phyloP scores from a whole-genome alignment of 1,139 yeast species.

The Candida neerlandica region DNA sequence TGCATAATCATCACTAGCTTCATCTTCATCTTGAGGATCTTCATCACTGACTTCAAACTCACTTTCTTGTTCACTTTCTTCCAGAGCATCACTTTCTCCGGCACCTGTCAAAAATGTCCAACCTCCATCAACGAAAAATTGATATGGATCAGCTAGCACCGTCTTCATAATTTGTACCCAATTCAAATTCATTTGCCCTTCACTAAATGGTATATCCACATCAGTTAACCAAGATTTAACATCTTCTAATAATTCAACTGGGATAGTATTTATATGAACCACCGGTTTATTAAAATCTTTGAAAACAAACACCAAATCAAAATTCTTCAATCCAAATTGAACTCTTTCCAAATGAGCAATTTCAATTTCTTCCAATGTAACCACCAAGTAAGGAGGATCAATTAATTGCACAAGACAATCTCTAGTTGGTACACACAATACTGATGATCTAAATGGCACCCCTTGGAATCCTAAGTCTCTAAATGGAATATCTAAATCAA shows the following conservation, averaged over 20 bases:
- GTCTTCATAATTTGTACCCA: conserved; percentile 98
- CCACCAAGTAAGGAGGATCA: conserved; percentile 93
- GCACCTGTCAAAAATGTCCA: conserved; percentile 88
- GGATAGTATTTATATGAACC: conserved; percentile 91
- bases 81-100: conserved; percentile 64
- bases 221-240: conserved; percentile 96
- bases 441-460: conserved; percentile 95
- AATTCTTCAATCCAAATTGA: conserved; percentile 94
- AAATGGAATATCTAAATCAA: conserved; percentile 92
- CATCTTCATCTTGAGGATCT: conserved; percentile 78
- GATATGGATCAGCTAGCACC: conserved; percentile 87
- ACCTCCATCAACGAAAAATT: conserved; percentile 92
- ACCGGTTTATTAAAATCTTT: conserved; percentile 88
- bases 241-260: conserved; percentile 88
- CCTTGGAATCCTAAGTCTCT: conserved; percentile 97
- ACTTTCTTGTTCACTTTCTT: conserved; percentile 61
- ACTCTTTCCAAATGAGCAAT: conserved; percentile 96
- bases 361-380: conserved; percentile 89
- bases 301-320: conserved; percentile 92
- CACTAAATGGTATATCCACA: conserved; percentile 92
- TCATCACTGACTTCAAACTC: conserved; percentile 65
- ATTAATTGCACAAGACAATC: conserved; percentile 93
- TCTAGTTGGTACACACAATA: conserved; percentile 94
- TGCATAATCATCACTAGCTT: conserved; percentile 48
- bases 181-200: conserved; percentile 93